Conservation (phyloP, 1,284 basidiomycete genomes). For the Singerocomus inundabilis region DNA sequence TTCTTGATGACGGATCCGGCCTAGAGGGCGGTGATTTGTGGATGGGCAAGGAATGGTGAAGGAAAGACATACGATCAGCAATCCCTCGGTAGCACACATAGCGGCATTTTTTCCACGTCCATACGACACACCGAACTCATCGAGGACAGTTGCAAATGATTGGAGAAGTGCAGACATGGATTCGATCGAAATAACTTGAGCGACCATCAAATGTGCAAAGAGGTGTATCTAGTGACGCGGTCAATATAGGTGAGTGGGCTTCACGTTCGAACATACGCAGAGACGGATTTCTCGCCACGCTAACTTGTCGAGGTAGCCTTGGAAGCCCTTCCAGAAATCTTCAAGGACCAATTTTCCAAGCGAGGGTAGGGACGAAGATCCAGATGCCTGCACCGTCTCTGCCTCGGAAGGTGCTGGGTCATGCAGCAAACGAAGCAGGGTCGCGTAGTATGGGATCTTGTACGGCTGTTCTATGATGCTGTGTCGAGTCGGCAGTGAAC, state of each 20-base stretch:
- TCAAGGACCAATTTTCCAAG: slow-evolving; percentile 79
- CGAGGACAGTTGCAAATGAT: slow-evolving; percentile 81
- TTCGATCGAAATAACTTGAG: slow-evolving; percentile 69
- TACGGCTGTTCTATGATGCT: slow-evolving; percentile 87
- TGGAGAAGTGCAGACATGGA: slow-evolving; percentile 79
- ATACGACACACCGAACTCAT: slow-evolving; percentile 88
- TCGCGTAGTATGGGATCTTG: slow-evolving; percentile 87
- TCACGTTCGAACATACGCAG: slow-evolving; percentile 55
- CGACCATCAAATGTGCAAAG: slow-evolving; percentile 81
- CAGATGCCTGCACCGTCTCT: slow-evolving; percentile 25
- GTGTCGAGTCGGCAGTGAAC: slow-evolving; percentile 10
- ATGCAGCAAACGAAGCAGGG: slow-evolving; percentile 72
- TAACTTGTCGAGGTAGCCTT: slow-evolving; percentile 79
- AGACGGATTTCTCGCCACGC: slow-evolving; percentile 87
- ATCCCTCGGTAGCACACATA: slow-evolving; percentile 83
- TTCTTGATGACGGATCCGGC: slow-evolving; percentile 58
- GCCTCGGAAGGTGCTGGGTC: slow-evolving; percentile 43
- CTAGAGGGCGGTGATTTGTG: slow-evolving; percentile 35
- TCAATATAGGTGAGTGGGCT: slow-evolving; percentile 1
- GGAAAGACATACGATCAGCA: slow-evolving; percentile 66
- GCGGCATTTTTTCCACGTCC: slow-evolving; percentile 83
- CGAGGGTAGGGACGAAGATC: slow-evolving; percentile 39
- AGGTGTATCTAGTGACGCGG: slow-evolving; percentile 69
- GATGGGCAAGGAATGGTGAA: background rate
- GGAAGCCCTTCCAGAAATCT: slow-evolving; percentile 86